Percentiles rank a stretch among this genome's conserved stretches.
phyloP scores from a whole-genome alignment of 139 green algal species.

The Klebsormidium nitens region DNA sequence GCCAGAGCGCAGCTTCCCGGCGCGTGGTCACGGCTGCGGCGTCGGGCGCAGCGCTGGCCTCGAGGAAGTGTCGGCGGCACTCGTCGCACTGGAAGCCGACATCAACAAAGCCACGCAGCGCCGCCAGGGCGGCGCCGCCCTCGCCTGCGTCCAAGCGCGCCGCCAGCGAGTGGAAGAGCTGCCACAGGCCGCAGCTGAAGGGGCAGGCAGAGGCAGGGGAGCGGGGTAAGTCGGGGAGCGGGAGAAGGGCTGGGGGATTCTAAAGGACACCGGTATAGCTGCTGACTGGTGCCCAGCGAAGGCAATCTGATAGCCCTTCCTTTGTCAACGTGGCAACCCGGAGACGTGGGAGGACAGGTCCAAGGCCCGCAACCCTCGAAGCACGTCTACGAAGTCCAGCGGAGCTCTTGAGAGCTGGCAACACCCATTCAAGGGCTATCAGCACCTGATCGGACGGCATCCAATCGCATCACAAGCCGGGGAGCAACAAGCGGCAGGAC shows the following conservation, averaged over 20 bases:
- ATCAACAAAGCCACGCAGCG: slow-evolving; percentile 14
- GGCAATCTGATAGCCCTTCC: too few species aligned
- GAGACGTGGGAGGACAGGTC: too few species aligned
- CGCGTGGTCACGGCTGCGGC: slow-evolving; percentile 40
- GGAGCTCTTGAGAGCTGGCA: too few species aligned
- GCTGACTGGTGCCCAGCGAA: too few species aligned
- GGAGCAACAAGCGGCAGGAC: not conserved
- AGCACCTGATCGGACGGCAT: too few species aligned
- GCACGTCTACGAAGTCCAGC: too few species aligned
- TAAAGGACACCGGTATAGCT: too few species aligned
- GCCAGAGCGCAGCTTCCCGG: slow-evolving; percentile 60
- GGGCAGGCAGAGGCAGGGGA: not conserved
- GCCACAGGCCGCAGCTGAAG: slow-evolving; percentile 31
- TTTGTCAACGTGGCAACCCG: too few species aligned
- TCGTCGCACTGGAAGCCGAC: slow-evolving; percentile 18
- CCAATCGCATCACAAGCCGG: slow-evolving; percentile 1
- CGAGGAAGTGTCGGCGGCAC: slow-evolving; percentile 24
- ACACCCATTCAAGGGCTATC: too few species aligned
- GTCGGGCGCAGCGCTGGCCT: slow-evolving; percentile 8
- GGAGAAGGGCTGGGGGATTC: too few species aligned
- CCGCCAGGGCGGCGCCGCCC: not conserved
- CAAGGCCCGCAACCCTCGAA: too few species aligned
- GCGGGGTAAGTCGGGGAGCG: too few species aligned
- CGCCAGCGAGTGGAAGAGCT: slow-evolving; percentile 22
- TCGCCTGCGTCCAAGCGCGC: slow-evolving; percentile 5